Conservation (phyloP, 441 rosid species). For the Pelargonium cotyledonis region DNA sequence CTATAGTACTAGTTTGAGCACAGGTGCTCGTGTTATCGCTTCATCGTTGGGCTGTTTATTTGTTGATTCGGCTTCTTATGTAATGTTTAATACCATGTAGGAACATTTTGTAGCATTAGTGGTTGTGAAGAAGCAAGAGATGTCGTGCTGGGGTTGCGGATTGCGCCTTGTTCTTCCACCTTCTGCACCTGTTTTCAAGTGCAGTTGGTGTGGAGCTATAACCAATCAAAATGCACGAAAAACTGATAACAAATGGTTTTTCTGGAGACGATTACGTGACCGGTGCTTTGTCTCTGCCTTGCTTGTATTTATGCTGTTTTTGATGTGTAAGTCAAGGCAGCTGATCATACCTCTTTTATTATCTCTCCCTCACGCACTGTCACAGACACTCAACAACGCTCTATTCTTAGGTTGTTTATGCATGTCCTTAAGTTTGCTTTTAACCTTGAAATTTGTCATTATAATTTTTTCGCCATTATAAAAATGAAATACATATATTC, state of each 20-base stretch:
- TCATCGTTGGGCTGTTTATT: not conserved
- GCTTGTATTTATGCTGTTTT: constrained; percentile 57
- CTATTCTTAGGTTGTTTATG: no score
- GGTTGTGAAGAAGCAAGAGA: constrained; percentile 47
- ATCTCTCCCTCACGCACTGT: no score
- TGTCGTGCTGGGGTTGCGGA: constrained; percentile 90
- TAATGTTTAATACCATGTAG: constrained; percentile 22
- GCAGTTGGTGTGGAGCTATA: constrained; percentile 97
- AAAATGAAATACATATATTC: no score
- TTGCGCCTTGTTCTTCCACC: constrained; percentile 69
- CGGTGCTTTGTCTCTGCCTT: constrained; percentile 62
- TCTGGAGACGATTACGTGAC: constrained; percentile 78
- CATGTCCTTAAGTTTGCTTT: no score
- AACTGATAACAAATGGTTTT: constrained; percentile 38
- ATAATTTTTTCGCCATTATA: no score
- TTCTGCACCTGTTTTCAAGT: constrained; percentile 59
- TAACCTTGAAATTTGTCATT: no score
- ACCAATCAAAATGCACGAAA: constrained; percentile 45
- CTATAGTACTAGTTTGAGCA: not conserved
- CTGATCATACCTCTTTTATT: no score
- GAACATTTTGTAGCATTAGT: constrained; percentile 42
- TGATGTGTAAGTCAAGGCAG: constrained; percentile 54
- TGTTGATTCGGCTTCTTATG: not conserved
- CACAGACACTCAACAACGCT: not conserved
- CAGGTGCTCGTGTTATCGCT: not conserved